Conservation (phyloP, 163 green algal genomes). For the Scenedesmus sp. region DNA sequence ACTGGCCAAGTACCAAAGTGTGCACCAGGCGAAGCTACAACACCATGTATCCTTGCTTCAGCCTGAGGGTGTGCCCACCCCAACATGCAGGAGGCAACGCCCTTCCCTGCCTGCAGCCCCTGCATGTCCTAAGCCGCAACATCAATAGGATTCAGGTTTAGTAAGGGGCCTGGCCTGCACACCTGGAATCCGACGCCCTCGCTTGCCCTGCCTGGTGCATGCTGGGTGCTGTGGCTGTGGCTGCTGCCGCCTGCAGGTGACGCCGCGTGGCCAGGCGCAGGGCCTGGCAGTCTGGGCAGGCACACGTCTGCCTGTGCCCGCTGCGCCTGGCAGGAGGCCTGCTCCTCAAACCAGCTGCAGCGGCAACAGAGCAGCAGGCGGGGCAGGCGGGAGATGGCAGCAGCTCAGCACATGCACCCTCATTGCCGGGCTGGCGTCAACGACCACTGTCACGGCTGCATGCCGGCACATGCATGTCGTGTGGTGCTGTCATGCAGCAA, state of each 20-base stretch:
- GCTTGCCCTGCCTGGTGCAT: background rate
- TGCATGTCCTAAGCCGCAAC: too few species aligned
- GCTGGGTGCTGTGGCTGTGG: background rate
- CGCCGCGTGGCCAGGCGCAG: conserved; percentile 31
- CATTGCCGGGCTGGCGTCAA: background rate
- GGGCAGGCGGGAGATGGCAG: conserved; percentile 19
- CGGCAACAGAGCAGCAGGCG: background rate
- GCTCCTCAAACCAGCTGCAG: conserved; percentile 67
- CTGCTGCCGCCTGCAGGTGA: conserved; percentile 7
- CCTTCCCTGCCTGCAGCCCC: too few species aligned
- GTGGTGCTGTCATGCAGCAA: too few species aligned
- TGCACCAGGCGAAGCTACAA: too few species aligned
- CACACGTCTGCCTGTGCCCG: conserved; percentile 70
- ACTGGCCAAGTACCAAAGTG: too few species aligned
- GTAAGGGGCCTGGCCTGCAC: background rate
- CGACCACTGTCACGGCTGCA: too few species aligned
- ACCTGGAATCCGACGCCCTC: background rate
- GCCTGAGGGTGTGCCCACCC: too few species aligned
- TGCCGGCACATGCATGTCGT: too few species aligned
- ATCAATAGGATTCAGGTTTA: background rate
- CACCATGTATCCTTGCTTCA: too few species aligned
- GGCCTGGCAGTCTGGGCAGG: conserved; percentile 73
- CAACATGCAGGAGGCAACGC: too few species aligned
- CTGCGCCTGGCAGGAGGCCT: conserved; percentile 50
- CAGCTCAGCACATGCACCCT: background rate